Evolutionary conservation across 2,329 filamentous ascomycete genomes (phyloP).

Genomic region (Fulvia fulva): DNA sequence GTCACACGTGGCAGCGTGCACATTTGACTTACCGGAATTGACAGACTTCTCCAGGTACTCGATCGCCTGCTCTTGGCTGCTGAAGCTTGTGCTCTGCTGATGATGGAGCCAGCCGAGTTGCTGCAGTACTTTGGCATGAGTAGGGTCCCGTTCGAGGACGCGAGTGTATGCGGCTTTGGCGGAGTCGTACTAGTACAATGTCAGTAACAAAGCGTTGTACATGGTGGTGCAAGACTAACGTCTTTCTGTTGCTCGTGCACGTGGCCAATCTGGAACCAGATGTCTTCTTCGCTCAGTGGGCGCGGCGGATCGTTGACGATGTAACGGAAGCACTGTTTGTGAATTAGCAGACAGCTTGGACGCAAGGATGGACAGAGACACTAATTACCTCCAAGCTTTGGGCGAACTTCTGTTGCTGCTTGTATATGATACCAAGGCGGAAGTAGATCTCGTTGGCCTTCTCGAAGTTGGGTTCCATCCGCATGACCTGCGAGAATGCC

Average conservation of each 20-base stretch:
- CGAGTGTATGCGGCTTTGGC: constrained; percentile 90
- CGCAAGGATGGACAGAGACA: not conserved
- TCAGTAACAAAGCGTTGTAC: constrained; percentile 26
- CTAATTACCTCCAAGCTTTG: constrained; percentile 78
- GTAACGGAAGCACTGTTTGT: constrained; percentile 87
- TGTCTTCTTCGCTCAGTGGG: constrained; percentile 92
- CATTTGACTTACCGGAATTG: constrained; percentile 64
- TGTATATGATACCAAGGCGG: constrained; percentile 98
- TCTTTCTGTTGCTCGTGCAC: constrained; percentile 99
- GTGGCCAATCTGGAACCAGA: constrained; percentile 99
- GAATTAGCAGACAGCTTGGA: constrained; percentile 19
- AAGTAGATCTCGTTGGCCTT: constrained; percentile 99
- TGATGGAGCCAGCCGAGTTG: constrained; percentile 98
- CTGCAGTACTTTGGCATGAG: constrained; percentile 95
- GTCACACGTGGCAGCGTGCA: not conserved
- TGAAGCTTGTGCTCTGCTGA: constrained; percentile 86
- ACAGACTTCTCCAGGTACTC: constrained; percentile 98
- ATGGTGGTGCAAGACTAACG: constrained; percentile 53
- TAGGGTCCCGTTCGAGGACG: constrained; percentile 89
- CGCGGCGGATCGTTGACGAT: constrained; percentile 90
- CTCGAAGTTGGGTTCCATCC: constrained; percentile 94
- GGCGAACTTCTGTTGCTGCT: constrained; percentile 90
- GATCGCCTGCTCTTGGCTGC: constrained; percentile 91
- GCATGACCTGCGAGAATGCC: constrained; percentile 97
- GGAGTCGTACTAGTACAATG: constrained; percentile 68